Evolutionary conservation across 1,284 basidiomycete genomes (phyloP).

Genomic region (Puccinia horiana): DNA sequence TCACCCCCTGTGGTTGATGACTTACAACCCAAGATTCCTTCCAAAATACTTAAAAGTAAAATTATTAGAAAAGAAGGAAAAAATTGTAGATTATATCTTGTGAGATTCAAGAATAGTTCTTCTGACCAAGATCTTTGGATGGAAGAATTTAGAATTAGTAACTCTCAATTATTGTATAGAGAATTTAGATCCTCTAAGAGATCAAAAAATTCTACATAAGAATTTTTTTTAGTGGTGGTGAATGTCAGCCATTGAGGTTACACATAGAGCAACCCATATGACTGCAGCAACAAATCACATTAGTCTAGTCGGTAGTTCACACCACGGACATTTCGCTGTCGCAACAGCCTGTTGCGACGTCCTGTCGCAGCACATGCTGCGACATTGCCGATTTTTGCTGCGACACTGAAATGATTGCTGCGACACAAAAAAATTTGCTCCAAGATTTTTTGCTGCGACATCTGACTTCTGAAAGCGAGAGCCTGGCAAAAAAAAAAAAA

Average conservation of each 20-base stretch:
- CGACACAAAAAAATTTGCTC: no score
- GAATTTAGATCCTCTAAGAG: not conserved
- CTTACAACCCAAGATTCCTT: not conserved
- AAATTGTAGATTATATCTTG: not conserved
- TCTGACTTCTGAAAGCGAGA: not conserved
- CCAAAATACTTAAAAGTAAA: not conserved
- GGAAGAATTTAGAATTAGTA: not conserved
- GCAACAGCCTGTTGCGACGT: not conserved
- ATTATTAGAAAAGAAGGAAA: not conserved
- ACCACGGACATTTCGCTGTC: no score
- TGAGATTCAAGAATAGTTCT: not conserved
- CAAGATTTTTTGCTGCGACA: constrained; percentile 1
- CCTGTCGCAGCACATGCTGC: not conserved
- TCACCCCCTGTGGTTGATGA: not conserved
- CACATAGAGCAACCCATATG: no score
- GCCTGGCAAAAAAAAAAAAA: no score
- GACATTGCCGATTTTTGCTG: no score
- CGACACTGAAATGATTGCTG: no score
- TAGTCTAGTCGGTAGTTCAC: no score
- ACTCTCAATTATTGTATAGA: not conserved
- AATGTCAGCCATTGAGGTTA: not conserved
- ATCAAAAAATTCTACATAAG: not conserved
- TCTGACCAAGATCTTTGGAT: not conserved
- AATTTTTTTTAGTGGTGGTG: not conserved
- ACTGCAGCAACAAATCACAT: no score